Evolutionary conservation across 73 alveolate species (phyloP).

Genomic region (Paramecium octaurelia): DNA sequence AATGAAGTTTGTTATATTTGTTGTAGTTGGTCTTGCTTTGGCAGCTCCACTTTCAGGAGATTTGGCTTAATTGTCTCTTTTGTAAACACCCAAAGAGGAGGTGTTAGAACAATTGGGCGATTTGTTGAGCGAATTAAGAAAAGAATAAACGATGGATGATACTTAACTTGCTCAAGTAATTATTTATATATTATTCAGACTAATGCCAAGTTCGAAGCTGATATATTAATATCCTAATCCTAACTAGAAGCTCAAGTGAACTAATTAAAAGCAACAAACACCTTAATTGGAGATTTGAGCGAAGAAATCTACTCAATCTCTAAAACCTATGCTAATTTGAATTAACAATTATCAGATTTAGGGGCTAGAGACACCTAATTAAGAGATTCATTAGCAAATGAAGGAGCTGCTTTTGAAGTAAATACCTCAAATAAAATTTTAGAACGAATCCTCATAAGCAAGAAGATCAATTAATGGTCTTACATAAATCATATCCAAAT

Average conservation of each 20-base stretch:
- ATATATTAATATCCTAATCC: background rate
- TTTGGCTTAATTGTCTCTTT: background rate
- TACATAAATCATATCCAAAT: background rate
- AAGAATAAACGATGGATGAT: constrained; percentile 36
- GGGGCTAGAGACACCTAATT: background rate
- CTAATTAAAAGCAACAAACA: background rate
- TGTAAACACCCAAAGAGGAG: background rate
- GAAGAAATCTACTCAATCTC: constrained; percentile 34
- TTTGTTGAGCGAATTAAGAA: background rate
- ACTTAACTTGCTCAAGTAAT: background rate
- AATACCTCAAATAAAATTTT: no score
- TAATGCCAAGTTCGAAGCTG: constrained; percentile 21
- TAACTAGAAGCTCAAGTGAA: background rate
- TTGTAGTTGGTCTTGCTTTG: background rate
- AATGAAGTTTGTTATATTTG: background rate
- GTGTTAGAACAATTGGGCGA: background rate
- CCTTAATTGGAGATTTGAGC: constrained; percentile 25
- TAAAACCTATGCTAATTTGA: background rate
- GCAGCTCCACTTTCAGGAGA: constrained; percentile 7
- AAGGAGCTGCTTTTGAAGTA: background rate
- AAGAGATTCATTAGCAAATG: background rate
- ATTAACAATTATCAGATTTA: background rate
- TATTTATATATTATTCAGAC: background rate
- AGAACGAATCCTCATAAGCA: background rate
- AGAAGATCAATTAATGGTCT: constrained; percentile 8